Conservation (phyloP, 495 filamentous ascomycete species). For the Daldinia vernicosa region DNA sequence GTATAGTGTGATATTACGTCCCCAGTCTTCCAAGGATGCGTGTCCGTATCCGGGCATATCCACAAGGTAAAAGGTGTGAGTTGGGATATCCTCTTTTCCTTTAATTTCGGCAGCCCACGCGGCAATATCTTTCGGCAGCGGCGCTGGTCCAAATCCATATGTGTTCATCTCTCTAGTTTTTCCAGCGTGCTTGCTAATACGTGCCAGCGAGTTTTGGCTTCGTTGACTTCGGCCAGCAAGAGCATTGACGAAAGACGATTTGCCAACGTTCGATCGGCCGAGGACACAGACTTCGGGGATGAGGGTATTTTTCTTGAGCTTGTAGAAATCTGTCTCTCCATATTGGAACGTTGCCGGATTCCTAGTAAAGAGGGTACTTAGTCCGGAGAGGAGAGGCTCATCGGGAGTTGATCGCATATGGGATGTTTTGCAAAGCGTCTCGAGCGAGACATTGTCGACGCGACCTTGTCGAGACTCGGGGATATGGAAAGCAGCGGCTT, state of each 20-base stretch:
- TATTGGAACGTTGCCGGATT: constrained; percentile 73
- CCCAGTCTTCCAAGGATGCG: constrained; percentile 80
- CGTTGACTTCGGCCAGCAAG: constrained; percentile 69
- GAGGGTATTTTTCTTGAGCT: constrained; percentile 62
- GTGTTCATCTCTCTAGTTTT: constrained; percentile 84
- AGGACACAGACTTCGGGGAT: constrained; percentile 68
- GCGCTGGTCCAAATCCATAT: constrained; percentile 72
- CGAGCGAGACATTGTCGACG: constrained; percentile 20
- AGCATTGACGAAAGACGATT: constrained; percentile 87
- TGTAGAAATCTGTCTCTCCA: constrained; percentile 74
- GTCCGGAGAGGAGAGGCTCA: constrained; percentile 39
- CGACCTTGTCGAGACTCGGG: constrained; percentile 34
- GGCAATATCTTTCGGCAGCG: constrained; percentile 28
- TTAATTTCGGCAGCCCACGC: constrained; percentile 40
- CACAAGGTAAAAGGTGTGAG: constrained; percentile 70
- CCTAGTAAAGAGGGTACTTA: constrained; percentile 70
- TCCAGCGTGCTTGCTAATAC: constrained; percentile 77
- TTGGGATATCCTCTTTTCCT: constrained; percentile 58
- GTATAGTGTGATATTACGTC: constrained; percentile 86
- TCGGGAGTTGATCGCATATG: constrained; percentile 13
- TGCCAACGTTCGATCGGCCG: constrained; percentile 92
- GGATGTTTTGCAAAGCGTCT: constrained; percentile 32
- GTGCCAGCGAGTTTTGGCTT: constrained; percentile 54
- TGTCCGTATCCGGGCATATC: constrained; percentile 97
- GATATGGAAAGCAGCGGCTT: constrained; percentile 35